Percentiles rank a stretch among this genome's conserved stretches.
Evolutionary conservation across 164 flowering plant genomes (phyloP).

Genomic region (Macadamia tetraphylla): DNA sequence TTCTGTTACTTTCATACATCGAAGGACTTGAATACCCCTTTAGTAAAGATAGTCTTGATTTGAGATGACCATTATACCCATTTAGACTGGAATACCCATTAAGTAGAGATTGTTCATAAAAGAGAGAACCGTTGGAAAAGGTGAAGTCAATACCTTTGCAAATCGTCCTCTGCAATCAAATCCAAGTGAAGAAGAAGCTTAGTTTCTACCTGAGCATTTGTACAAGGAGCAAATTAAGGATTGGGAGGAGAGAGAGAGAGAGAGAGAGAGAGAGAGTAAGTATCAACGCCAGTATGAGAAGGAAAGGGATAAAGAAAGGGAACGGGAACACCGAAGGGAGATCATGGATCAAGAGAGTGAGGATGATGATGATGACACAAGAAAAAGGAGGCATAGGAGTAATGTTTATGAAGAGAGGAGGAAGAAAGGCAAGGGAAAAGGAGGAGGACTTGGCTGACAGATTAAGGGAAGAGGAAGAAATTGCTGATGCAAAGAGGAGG

Average conservation of each 20-base stretch:
- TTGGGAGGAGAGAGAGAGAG: slow-evolving; percentile 94
- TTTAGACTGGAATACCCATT: too few relatives aligned
- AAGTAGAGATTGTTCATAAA: too few relatives aligned
- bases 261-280: too few relatives aligned
- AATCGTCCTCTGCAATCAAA: too few relatives aligned
- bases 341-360: slow-evolving; percentile 69
- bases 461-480: slow-evolving; percentile 80
- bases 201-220: slow-evolving; percentile 44
- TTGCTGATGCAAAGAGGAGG: slow-evolving; percentile 72
- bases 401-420: slow-evolving; percentile 69
- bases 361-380: slow-evolving; percentile 70
- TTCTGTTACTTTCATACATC: too few relatives aligned
- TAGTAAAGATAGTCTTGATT: too few relatives aligned
- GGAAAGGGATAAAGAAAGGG: slow-evolving; percentile 88
- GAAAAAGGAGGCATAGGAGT: slow-evolving; percentile 71
- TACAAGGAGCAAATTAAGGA: slow-evolving; percentile 76
- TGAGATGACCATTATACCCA: too few relatives aligned
- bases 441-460: slow-evolving; percentile 86
- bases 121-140: too few relatives aligned
- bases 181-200: too few relatives aligned
- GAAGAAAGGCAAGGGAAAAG: slow-evolving; percentile 69
- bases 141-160: too few relatives aligned
- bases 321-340: slow-evolving; percentile 71
- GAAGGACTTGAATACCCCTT: too few relatives aligned
- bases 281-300: slow-evolving; percentile 67